Evolutionary conservation across 139 green algal species (phyloP), one percentile per base, ranked within the genome.

Genomic region (Chlamydomonas eustigma): DNA sequence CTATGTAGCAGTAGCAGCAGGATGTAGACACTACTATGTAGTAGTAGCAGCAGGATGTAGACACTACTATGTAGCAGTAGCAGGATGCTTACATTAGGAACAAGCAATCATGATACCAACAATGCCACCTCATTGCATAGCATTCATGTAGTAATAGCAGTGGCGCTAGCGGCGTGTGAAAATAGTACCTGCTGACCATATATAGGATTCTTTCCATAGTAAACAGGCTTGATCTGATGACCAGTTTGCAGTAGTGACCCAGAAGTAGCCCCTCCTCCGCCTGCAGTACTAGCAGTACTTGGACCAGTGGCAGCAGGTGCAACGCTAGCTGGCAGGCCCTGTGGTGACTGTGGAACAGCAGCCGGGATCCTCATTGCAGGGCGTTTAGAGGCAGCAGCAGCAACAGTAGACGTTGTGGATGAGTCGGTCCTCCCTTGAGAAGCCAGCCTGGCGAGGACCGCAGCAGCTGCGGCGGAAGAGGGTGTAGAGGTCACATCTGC

Each of bases 131-230:
- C n/a, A n/a, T n/a, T n/a, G n/a, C n/a, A n/a, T n/a, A n/a, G n/a
- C n/a, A n/a, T n/a, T n/a, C n/a, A n/a, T n/a, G n/a, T n/a, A n/a
- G n/a, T n/a, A n/a, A n/a, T n/a, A n/a, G n/a, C n/a, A n/a, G n/a
- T n/a, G n/a, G n/a, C n/a, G n/a, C n/a, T n/a, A n/a, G n/a, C n/a
- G n/a, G n/a, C n/a, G n/a, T n/a, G n/a, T n/a, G n/a, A n/a, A n/a
- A n/a, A n/a, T n/a, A n/a, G n/a, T n/a, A n/a, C n/a, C n/a, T n/a
- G n/a, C 64, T 71, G 25, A 6, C 72, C 72, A 51, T 70, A 77
- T 1, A 77, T 38, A 22, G 68, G 72, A 51, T 77, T 77, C 51
- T 52, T 51, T 5, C 44, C 44, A 44, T 76, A 76, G 72, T 71
- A 58, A 4, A 71, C 52, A 68, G 52, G 52, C 52, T 68, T 68